Evolutionary conservation across 192 early-diverging fungal genomes (phyloP).

Genomic region (Dissophora ornata): DNA sequence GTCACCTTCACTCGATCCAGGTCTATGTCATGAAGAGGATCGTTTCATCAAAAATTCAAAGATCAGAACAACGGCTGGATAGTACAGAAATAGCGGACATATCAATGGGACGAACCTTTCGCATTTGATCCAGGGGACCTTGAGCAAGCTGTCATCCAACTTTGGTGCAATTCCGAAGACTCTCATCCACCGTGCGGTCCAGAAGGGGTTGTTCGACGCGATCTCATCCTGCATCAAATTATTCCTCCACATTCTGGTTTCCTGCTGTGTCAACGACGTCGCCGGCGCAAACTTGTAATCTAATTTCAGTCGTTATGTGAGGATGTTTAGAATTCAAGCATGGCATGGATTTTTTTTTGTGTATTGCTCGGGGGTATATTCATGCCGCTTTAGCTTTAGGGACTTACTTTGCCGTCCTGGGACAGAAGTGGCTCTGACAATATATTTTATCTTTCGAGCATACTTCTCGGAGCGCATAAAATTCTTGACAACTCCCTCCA

Average conservation of each 20-base stretch:
- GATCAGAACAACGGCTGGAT: too few relatives aligned
- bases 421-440: constrained; percentile 37
- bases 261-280: constrained; percentile 36
- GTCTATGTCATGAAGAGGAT: too few relatives aligned
- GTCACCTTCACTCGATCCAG: constrained; percentile 25
- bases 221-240: constrained; percentile 52
- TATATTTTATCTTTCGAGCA: constrained; percentile 47
- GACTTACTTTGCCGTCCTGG: constrained; percentile 48
- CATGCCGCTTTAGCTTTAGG: neutral
- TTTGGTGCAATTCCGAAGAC: constrained; percentile 43
- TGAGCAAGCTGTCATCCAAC: constrained; percentile 48
- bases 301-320: neutral
- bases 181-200: constrained; percentile 51
- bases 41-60: too few relatives aligned
- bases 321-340: neutral
- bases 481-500: constrained; percentile 42
- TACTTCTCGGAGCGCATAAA: constrained; percentile 51
- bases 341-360: neutral
- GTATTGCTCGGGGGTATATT: too few relatives aligned
- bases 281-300: constrained; percentile 51
- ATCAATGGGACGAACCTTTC: constrained; percentile 36
- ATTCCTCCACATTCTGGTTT: constrained; percentile 33
- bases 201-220: constrained; percentile 44
- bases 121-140: constrained; percentile 53
- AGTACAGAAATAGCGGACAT: too few relatives aligned